Evolutionary conservation across 331 rosid species (phyloP), one percentile per base, ranked within the genome.

Genomic region (Telfairia occidentalis): DNA sequence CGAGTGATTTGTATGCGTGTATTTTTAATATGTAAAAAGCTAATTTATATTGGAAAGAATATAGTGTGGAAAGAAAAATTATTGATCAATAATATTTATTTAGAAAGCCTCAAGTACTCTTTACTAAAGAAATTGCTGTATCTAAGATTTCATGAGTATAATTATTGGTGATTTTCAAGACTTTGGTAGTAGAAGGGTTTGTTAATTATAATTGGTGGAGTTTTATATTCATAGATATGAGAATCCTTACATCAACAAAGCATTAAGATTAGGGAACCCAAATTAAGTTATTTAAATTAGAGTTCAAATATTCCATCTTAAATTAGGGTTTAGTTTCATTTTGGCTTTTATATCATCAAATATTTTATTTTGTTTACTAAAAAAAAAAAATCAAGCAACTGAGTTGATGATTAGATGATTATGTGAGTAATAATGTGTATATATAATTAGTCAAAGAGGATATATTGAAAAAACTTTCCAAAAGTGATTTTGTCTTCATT

Each of bases 71-170:
- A n/a, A n/a, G n/a, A n/a, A n/a, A n/a, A n/a, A n/a, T n/a, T n/a
- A n/a, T n/a, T n/a, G n/a, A n/a, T n/a, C n/a, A n/a, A n/a, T n/a
- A n/a, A n/a, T n/a, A n/a, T n/a, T n/a, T n/a, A n/a, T n/a, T n/a
- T n/a, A n/a, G n/a, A 64, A 64, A 64, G 71, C 38, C 38, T 64
- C 71, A 18, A n/a, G n/a, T n/a, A 64, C 49, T 35, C 71, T 64
- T 64, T 64, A 35, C 30, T 35, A 64, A 64, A n/a, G 15, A 8
- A 64, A 34, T 28, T 60, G 48, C 34, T 9, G 13, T 35, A 9
- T 64, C 34, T 66, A 19, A 9, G 73, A 38, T 66, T 66, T 66
- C 48, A 5, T 66, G 30, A 40, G 28, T 66, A 38, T 66, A 66
- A 66, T 66, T 26, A 66, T 66, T 26, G 35, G 35, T 40, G 52